Conservation (phyloP, 305 asterid species). For the Fraxinus paxiana region DNA sequence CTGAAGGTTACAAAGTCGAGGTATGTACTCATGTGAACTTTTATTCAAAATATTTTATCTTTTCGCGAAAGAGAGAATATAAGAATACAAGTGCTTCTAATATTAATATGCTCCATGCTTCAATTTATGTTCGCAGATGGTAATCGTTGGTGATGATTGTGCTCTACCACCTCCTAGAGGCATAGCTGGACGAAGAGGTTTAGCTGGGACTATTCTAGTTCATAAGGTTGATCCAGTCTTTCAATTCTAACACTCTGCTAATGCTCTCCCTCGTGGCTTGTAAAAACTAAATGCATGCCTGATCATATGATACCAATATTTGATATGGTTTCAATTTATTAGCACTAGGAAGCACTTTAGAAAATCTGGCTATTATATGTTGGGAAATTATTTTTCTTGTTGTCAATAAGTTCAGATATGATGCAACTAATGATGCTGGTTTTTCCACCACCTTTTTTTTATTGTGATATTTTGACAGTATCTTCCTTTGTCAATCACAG, state of each 20-base stretch:
- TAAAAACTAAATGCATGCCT: conserved; percentile 2
- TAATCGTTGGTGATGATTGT: conserved; percentile 96
- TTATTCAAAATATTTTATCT: neutral
- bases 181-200: conserved; percentile 97
- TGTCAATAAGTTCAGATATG: conserved; percentile 9
- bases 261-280: conserved; percentile 7
- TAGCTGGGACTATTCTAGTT: conserved; percentile 94
- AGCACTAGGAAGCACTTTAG: neutral
- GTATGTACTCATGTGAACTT: conserved; percentile 33
- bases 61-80: neutral
- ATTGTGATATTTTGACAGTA: conserved; percentile 14
- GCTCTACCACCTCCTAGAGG: conserved; percentile 99
- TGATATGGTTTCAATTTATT: neutral
- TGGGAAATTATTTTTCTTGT: neutral
- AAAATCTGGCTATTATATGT: neutral
- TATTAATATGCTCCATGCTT: neutral
- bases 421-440: neutral
- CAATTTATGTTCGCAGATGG: conserved; percentile 63
- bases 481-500: conserved; percentile 37
- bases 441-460: neutral
- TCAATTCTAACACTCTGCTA: conserved; percentile 14
- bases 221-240: conserved; percentile 63
- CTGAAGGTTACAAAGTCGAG: conserved; percentile 96
- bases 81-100: conserved; percentile 2
- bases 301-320: neutral